Base-by-base conservation (phyloP, 2,329 filamentous ascomycete species). In the Stemphylium vesicarium region DNA sequence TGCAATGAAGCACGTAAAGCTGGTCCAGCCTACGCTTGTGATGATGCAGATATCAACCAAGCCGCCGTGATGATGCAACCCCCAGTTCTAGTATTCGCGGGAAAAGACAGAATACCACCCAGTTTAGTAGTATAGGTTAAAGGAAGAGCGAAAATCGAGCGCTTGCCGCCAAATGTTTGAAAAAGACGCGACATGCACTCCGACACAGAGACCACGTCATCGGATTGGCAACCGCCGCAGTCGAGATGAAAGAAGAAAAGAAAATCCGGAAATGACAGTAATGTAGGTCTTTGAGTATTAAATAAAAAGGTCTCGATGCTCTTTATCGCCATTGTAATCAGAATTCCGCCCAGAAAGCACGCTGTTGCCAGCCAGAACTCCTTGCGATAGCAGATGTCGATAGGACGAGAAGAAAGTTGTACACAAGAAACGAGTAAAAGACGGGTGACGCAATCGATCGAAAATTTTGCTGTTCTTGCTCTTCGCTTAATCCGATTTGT, bases 1-100 rank as follows among this genome's bases (percentile, higher is more conserved):
- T 61, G 62, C 65, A 64, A 22, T 45, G 62, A 64, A 68, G 63
- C 65, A 65, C 44, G 22, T 35, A n/a, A 55, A 60, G 56, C 60
- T 56, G 57, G 63, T 56, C 52, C 44, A 57, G 52, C 56, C 64
- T 53, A 57, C 57, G 59, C 63, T 63, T 59, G 56, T 56, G 54
- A 64, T 64, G 59, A 66, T 65, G 56, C 63, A 57, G 56, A 59
- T 59, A 61, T 57, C 62, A 59, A 59, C 60, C 58, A 58, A 64
- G 63, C 61, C 63, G 62, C 64, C 64, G 50, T 48, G 36, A 45
- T 64, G 43, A 68, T 62, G 65, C 65, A 66, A 60, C 60, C 63
- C 43, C 65, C 60, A 54, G 40, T 56, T 68, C 65, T 68, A 68
- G 52, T 61, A 43, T 50, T 58, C 56, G 62, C 63, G 45, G 62